Evolutionary conservation across 768 basidiomycete species (phyloP), one percentile per base, ranked within the genome.

Genomic region (Podaxis rugospora): DNA sequence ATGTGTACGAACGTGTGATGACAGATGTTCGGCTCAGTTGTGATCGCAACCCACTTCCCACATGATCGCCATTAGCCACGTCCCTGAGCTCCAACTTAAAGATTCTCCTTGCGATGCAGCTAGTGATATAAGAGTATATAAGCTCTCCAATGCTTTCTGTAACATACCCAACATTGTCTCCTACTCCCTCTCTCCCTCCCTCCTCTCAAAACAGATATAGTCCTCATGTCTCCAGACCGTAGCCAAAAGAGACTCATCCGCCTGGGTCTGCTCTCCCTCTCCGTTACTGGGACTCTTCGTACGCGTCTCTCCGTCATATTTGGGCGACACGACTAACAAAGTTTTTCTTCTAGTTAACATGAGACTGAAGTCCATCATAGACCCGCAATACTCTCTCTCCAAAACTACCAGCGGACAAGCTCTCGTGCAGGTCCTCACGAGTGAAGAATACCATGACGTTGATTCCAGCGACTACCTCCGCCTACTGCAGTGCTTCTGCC

Each of bases 401-500:
- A 53, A 61, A 18, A 27, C 59, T n/a, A 47, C 46, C 21, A 61
- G 59, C 14, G 59, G 59, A 7, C 40, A 54, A 9, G 59, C 59
- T 10, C 59, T 61, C 5, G 52, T 61, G 2, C 36, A 54, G 4
- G 52, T 61, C 6, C 44, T 61, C 14, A 49, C 36, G 5, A 61
- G 59, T 25, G 59, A 61, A 21, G 59, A 61, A 37, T 61, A 61
- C 59, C 35, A 23, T 14, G 16, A 61, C 23, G 39, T 61, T 28
- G 52, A 46, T 35, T 21, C 44, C 23, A 35, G 1, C 14, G 59
- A 61, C 35, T 46, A 61, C 40, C 59, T 40, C 18, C 59, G 59
- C 35, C 59, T 42, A 21, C 59, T 61, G 27, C 59, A 61, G 39
- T 61, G 59, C 11, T 61, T 61, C 59, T 61, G 59, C 44, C 59